Evolutionary conservation across 2,329 filamentous ascomycete species (phyloP).

Genomic region (Kalaharituber pfeilii): DNA sequence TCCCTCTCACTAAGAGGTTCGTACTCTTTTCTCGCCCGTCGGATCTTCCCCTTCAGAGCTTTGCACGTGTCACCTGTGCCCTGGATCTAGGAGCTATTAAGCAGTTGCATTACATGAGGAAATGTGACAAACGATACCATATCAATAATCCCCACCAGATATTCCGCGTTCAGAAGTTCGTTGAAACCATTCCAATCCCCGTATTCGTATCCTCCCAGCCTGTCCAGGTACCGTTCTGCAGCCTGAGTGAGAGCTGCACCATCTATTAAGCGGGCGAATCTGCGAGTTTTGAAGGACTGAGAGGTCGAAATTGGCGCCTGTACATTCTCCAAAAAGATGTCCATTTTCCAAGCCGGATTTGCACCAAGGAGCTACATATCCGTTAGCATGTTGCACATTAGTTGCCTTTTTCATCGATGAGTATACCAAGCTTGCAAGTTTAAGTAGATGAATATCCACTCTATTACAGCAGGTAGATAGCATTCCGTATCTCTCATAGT

Average conservation of each 20-base stretch:
- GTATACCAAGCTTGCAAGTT: constrained; percentile 4
- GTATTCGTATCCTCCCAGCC: constrained; percentile 2
- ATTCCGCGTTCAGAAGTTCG: neutral
- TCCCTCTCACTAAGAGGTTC: neutral
- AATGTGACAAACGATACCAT: no score
- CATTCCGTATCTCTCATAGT: no score
- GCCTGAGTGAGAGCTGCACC: constrained; percentile 9
- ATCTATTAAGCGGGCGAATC: neutral
- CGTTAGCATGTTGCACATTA: no score
- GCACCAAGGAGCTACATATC: no score
- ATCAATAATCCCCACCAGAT: constrained; percentile 4
- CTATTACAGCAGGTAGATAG: neutral
- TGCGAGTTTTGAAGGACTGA: neutral
- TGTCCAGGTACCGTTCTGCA: constrained; percentile 1
- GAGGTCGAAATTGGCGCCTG: neutral
- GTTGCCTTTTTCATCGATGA: no score
- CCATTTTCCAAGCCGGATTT: neutral
- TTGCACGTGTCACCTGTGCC: neutral
- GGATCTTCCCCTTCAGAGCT: neutral
- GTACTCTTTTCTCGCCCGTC: neutral
- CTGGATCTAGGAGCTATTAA: neutral
- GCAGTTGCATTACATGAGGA: no score
- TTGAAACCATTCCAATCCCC: neutral
- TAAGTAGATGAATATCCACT: constrained; percentile 2
- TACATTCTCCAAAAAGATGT: neutral